Conservation (phyloP, 2,329 filamentous ascomycete species). For the Colletotrichum coccodes region DNA sequence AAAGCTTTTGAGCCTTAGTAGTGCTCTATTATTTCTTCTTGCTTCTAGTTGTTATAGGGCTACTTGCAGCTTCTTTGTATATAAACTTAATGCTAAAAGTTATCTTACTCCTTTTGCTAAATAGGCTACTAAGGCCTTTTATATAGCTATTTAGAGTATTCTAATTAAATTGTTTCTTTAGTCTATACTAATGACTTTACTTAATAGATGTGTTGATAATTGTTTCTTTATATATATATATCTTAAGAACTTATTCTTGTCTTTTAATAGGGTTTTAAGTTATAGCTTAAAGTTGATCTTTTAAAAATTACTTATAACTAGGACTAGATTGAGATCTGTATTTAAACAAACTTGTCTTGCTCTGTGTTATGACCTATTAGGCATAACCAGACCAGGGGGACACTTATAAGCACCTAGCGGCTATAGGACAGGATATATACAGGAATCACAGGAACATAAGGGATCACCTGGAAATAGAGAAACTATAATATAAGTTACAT, state of each 20-base stretch:
- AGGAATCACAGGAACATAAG: too few relatives aligned
- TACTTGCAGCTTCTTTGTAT: neutral
- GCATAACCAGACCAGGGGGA: too few relatives aligned
- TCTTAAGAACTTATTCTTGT: conserved; percentile 31
- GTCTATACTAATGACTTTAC: conserved; percentile 27
- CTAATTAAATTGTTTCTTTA: conserved; percentile 35
- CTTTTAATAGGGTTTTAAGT: conserved; percentile 6
- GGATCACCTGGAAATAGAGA: too few relatives aligned
- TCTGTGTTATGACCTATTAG: too few relatives aligned
- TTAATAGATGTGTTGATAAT: conserved; percentile 34
- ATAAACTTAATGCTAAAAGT: neutral
- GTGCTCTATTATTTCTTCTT: neutral
- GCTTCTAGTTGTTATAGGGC: neutral
- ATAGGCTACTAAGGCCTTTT: neutral
- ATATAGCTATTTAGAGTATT: conserved; percentile 25
- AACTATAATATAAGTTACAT: conserved; percentile 1
- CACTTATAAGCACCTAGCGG: too few relatives aligned
- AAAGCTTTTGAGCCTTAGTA: neutral
- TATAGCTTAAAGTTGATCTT: conserved; percentile 28
- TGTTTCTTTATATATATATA: conserved; percentile 26
- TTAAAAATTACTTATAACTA: conserved; percentile 38
- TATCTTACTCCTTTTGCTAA: neutral
- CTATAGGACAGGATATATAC: too few relatives aligned
- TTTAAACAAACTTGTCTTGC: conserved; percentile 34
- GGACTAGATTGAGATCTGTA: conserved; percentile 35